Conservation (phyloP, 2,329 filamentous ascomycete species). For the Colletotrichum euphorbiae region DNA sequence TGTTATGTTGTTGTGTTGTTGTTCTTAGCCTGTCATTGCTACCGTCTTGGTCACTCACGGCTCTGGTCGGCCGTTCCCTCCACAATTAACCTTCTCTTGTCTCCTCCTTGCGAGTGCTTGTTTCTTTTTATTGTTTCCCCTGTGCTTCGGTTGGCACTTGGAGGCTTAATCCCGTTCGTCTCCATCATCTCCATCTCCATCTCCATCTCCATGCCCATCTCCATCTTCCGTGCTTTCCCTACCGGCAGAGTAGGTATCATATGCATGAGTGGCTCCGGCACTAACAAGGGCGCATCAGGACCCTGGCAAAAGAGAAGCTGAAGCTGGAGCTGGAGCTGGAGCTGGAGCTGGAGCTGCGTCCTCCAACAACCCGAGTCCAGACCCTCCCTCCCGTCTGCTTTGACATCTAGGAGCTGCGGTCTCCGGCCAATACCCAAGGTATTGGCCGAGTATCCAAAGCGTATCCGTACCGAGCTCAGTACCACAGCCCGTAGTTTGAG, state of each 20-base stretch:
- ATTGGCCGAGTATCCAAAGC: conserved; percentile 7
- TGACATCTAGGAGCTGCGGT: conserved; percentile 30
- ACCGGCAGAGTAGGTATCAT: conserved; percentile 16
- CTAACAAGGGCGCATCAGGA: conserved; percentile 37
- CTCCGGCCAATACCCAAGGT: conserved; percentile 1
- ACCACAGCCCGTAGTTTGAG: conserved; percentile 5
- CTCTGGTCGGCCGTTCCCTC: conserved; percentile 6
- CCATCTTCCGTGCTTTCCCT: conserved; percentile 31
- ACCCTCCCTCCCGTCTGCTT: conserved; percentile 12
- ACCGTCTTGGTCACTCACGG: not conserved
- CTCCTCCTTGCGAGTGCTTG: not conserved
- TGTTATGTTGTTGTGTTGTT: conserved; percentile 2
- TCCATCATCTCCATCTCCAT: conserved; percentile 31
- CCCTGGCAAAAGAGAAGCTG: conserved; percentile 13
- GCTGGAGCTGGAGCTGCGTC: conserved; percentile 12
- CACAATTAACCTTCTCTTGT: conserved; percentile 21
- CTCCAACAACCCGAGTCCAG: conserved; percentile 30
- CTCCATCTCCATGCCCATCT: conserved; percentile 21
- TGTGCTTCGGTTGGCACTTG: conserved; percentile 24
- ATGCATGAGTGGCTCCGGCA: conserved; percentile 33
- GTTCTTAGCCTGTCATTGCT: conserved; percentile 9
- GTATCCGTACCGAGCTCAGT: not conserved
- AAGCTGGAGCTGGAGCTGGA: not conserved
- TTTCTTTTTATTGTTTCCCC: conserved; percentile 18
- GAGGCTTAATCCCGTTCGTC: conserved; percentile 25